Evolutionary conservation across 345 rosid genomes (phyloP), one percentile per base, ranked within the genome.

Genomic region (Capsella bursapastoris): DNA sequence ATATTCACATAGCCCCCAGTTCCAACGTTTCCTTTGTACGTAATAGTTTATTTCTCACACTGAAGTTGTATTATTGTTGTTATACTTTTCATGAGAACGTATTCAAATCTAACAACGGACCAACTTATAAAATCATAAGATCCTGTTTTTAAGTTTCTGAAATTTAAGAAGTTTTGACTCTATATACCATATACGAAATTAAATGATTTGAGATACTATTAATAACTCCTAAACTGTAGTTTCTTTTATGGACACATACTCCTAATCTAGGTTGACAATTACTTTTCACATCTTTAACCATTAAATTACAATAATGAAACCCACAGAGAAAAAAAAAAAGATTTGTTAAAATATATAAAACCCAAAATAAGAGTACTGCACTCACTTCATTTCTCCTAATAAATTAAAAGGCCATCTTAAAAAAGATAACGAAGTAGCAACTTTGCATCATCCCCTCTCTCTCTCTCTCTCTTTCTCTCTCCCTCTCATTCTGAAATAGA

Each of bases 401-500:
- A 77, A 64, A 77, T 77, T 71, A 77, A 77, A 77, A 77, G 68
- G 57, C 12, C 76, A 25, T 58, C 73, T 71, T 32, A 78, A 71
- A 71, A 71, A 57, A 77, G 76, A 71, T 49, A 78, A 58, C 81
- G 68, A 51, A 71, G 73, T 50, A 50, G 84, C 81, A 65, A 74
- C 81, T 70, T 72, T 77, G 73, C 77, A 64, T 64, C 75, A 25
- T 70, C 79, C 13, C 4, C 40, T 70, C 77, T 60, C 60, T 27
- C 38, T 29, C 3, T 32, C 4, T 8, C 22, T 56, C 73, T 45
- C 67, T 78, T 73, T 62, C 72, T 68, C 70, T 80, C 66, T 67
- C 73, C 47, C 69, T 73, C 70, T 50, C 61, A 18, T 51, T 34
- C 84, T 81, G 88, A 83, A 85, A 82, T 57, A 82, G 80, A 61